A percentile compares a stretch with the other conserved stretches of the same genome.
These are phyloP conservation scores for Neostapfia colusana DNA, from an alignment of 176 grass and related monocot genomes.

Conservation along the genomic window DNA sequence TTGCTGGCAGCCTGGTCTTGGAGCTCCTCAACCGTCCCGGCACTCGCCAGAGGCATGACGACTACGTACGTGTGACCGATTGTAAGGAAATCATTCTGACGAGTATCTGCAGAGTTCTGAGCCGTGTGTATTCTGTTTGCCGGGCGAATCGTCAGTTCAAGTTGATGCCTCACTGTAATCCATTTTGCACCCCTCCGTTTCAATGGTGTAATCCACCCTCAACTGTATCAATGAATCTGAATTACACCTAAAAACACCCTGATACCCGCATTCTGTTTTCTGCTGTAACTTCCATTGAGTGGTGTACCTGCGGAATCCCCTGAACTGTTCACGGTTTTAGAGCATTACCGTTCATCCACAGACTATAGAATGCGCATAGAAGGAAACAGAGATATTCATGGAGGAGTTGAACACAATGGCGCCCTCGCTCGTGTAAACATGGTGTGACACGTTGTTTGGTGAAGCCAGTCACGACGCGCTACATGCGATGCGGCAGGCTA, in stretches of 20 bases:
- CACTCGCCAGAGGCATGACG: neutral
- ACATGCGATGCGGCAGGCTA: neutral
- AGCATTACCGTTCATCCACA: no score
- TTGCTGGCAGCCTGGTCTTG: neutral
- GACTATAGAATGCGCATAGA: no score
- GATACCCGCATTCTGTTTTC: neutral
- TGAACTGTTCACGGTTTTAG: no score
- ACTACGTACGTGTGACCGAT: neutral
- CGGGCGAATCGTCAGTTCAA: neutral
- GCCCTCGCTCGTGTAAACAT: neutral
- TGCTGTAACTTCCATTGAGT: neutral
- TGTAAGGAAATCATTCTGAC: constrained; percentile 35
- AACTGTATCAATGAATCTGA: neutral
- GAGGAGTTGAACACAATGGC: neutral
- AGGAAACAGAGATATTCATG: no score
- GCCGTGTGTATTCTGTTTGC: neutral
- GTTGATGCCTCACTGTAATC: constrained; percentile 33
- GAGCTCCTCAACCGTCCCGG: neutral
- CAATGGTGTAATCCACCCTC: constrained; percentile 17
- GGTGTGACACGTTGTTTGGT: neutral
- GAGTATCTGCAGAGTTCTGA: constrained; percentile 17
- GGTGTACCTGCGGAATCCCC: neutral
- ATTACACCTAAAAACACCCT: neutral
- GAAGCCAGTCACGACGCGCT: neutral
- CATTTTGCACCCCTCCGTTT: neutral